Conservation (phyloP, 192 early-diverging fungal species). For the Tieghemiomyces parasiticus region DNA sequence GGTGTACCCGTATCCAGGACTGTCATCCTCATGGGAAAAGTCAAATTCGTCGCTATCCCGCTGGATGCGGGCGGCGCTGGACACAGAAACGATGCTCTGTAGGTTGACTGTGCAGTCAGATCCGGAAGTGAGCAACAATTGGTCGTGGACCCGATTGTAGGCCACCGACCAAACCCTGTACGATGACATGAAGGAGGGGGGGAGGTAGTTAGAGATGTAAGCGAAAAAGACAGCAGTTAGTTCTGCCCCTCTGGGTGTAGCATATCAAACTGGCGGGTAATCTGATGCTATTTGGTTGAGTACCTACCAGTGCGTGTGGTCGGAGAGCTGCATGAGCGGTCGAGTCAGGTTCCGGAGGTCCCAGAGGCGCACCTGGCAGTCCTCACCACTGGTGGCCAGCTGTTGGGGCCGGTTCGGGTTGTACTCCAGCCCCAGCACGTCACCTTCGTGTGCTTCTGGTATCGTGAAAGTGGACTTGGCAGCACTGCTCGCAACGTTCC, state of each 20-base stretch:
- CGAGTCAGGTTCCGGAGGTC: constrained; percentile 42
- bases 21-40: constrained; percentile 15
- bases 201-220: too few relatives aligned
- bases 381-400: constrained; percentile 75
- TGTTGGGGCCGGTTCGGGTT: constrained; percentile 54
- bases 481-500: too few relatives aligned
- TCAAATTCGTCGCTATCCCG: constrained; percentile 26
- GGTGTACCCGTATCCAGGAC: constrained; percentile 5
- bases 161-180: constrained; percentile 64
- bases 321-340: constrained; percentile 47
- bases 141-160: constrained; percentile 87
- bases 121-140: constrained; percentile 70
- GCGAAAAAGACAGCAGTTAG: too few relatives aligned
- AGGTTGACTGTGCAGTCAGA: constrained; percentile 82
- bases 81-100: constrained; percentile 71
- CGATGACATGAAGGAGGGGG: too few relatives aligned
- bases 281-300: too few relatives aligned
- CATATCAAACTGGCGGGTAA: too few relatives aligned
- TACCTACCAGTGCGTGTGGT: constrained; percentile 76
- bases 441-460: constrained; percentile 53
- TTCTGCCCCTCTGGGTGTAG: too few relatives aligned
- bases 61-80: constrained; percentile 24
- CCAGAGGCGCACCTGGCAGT: constrained; percentile 80
- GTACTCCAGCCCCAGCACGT: constrained; percentile 58
- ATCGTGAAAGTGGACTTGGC: constrained; percentile 38